A percentile compares a stretch with the other conserved stretches of the same genome.
phyloP scores from a whole-genome alignment of 1,139 yeast genomes.

The Yamadazyma membranifaciens region DNA sequence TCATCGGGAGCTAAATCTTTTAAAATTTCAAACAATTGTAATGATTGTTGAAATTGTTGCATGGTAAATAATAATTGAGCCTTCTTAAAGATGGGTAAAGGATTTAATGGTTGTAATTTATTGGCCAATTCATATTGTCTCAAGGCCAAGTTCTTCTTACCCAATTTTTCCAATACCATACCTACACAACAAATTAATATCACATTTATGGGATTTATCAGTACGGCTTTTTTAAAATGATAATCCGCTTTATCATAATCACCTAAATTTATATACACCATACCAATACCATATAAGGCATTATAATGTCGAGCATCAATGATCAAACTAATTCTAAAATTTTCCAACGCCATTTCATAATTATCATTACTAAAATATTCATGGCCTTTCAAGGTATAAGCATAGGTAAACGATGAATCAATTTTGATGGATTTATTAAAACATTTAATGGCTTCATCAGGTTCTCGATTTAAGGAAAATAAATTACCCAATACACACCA shows the following conservation, averaged over 20 bases:
- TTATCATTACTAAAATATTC: slow-evolving; percentile 88
- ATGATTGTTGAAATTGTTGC: slow-evolving; percentile 70
- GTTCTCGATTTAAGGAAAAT: slow-evolving; percentile 78
- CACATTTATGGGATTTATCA: slow-evolving; percentile 87
- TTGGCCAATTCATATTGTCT: slow-evolving; percentile 83
- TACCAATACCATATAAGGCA: slow-evolving; percentile 94
- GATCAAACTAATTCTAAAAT: slow-evolving; percentile 75
- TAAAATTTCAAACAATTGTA: slow-evolving; percentile 70
- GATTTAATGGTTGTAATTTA: slow-evolving; percentile 80
- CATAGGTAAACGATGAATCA: slow-evolving; percentile 77
- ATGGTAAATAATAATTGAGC: slow-evolving; percentile 78
- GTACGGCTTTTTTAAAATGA: slow-evolving; percentile 83
- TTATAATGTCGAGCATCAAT: slow-evolving; percentile 85
- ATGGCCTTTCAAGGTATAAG: slow-evolving; percentile 92
- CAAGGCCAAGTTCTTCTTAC: slow-evolving; percentile 69
- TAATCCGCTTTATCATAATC: slow-evolving; percentile 80
- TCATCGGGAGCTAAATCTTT: slow-evolving; percentile 87
- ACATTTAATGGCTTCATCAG: slow-evolving; percentile 88
- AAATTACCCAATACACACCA: slow-evolving; percentile 95
- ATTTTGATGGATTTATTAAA: slow-evolving; percentile 75
- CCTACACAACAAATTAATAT: slow-evolving; percentile 93
- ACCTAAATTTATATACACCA: slow-evolving; percentile 87
- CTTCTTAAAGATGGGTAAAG: slow-evolving; percentile 84
- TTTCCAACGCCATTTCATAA: slow-evolving; percentile 82
- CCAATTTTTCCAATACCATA: slow-evolving; percentile 81